Evolutionary conservation across 169 alveolate species (phyloP).

Genomic region (Plasmodium gallinaceum): DNA sequence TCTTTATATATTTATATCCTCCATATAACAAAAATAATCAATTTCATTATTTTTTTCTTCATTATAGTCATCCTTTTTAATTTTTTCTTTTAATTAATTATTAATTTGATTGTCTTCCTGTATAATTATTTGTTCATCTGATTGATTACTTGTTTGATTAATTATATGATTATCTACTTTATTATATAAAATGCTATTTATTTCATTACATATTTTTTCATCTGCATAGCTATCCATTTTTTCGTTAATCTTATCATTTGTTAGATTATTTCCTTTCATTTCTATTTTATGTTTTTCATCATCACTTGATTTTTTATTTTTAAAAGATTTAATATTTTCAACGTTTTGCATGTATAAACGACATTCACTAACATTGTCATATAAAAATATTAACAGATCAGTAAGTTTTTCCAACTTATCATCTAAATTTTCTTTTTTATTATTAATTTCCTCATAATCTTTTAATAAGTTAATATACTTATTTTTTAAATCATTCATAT

Average conservation of each 20-base stretch:
- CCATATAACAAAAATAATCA: too few relatives aligned
- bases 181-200: not conserved
- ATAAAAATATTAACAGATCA: constrained; percentile 61
- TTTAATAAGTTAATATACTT: constrained; percentile 21
- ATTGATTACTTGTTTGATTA: not conserved
- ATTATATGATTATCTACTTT: not conserved
- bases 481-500: constrained; percentile 14
- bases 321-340: constrained; percentile 34
- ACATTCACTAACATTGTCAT: constrained; percentile 51
- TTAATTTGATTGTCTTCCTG: not conserved
- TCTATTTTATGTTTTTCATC: not conserved
- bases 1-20: too few relatives aligned
- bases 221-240: not conserved
- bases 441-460: constrained; percentile 6
- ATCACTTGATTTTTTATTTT: constrained; percentile 7
- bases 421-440: constrained; percentile 19
- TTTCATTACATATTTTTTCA: not conserved
- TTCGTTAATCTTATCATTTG: not conserved
- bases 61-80: too few relatives aligned
- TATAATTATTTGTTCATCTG: not conserved
- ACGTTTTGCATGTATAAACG: constrained; percentile 50
- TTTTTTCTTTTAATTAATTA: too few relatives aligned
- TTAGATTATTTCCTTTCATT: not conserved
- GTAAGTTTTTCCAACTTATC: constrained; percentile 28
- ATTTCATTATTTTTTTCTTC: too few relatives aligned